Percentiles rank a stretch among this genome's conserved stretches.
These are phyloP conservation scores for Coniferiporia weirii DNA, from an alignment of 1,284 basidiomycete species.

Conservation along the genomic window DNA sequence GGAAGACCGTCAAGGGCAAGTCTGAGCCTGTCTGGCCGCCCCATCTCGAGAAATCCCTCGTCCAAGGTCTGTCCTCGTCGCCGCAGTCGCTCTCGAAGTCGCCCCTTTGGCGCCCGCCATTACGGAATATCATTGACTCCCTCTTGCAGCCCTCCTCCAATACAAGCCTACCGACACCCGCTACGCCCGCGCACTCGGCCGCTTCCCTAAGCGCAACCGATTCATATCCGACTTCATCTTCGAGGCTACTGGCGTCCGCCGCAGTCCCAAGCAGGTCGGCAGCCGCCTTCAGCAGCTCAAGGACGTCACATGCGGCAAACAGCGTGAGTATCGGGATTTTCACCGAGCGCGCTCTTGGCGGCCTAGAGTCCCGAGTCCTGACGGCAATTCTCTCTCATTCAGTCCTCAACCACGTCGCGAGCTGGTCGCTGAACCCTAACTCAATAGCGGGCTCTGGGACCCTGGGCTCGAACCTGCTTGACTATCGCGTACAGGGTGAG, in stretches of 20 bases:
- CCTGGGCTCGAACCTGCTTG: background rate
- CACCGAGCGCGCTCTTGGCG: background rate
- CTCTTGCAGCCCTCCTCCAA: conserved; percentile 37
- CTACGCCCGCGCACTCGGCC: conserved; percentile 61
- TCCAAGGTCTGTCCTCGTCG: conserved; percentile 48
- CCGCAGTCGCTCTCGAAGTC: background rate
- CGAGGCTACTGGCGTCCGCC: conserved; percentile 53
- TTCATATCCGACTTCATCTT: conserved; percentile 70
- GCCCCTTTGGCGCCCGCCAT: background rate
- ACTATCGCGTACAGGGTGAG: background rate
- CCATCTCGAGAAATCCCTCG: conserved; percentile 66
- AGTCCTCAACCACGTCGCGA: conserved; percentile 17
- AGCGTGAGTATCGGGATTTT: conserved; percentile 40
- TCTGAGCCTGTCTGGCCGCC: conserved; percentile 73
- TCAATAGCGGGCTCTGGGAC: background rate
- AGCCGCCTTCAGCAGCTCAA: conserved; percentile 67
- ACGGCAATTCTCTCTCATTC: too few relatives aligned
- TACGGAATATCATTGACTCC: background rate
- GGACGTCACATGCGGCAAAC: conserved; percentile 60
- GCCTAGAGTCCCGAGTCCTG: too few relatives aligned
- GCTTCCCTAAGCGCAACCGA: conserved; percentile 68
- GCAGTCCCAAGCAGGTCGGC: conserved; percentile 69
- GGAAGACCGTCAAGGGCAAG: conserved; percentile 64
- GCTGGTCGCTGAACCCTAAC: conserved; percentile 13
- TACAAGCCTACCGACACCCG: conserved; percentile 65